These are phyloP conservation scores for Salvia sclarea DNA, from an alignment of 305 asterid species.

Conservation along the genomic window DNA sequence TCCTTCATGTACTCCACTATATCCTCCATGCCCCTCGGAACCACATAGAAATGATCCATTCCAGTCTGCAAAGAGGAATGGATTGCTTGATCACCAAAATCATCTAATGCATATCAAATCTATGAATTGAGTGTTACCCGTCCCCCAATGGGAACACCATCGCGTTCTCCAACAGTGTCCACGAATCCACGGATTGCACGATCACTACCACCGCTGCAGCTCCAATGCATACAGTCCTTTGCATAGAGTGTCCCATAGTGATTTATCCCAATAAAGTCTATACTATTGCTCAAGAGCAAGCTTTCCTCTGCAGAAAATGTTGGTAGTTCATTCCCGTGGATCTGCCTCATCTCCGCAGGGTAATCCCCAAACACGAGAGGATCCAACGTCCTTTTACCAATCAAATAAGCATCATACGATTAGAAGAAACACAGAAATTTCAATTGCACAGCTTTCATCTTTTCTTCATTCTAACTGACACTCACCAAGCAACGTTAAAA, in stretches of 20 bases:
- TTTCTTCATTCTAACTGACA: not conserved
- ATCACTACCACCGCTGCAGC: slow-evolving; percentile 55
- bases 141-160: slow-evolving; percentile 71
- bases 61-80: slow-evolving; percentile 64
- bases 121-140: slow-evolving; percentile 40
- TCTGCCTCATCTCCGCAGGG: slow-evolving; percentile 68
- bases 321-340: slow-evolving; percentile 55
- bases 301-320: slow-evolving; percentile 59
- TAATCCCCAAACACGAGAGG: slow-evolving; percentile 75
- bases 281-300: slow-evolving; percentile 48
- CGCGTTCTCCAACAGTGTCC: slow-evolving; percentile 37
- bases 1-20: slow-evolving; percentile 53
- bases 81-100: too few species aligned
- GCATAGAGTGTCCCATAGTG: slow-evolving; percentile 75
- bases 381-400: slow-evolving; percentile 57
- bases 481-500: slow-evolving; percentile 77
- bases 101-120: too few species aligned
- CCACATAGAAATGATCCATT: slow-evolving; percentile 49
- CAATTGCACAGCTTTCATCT: not conserved
- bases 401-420: not conserved
- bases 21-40: slow-evolving; percentile 73
- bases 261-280: slow-evolving; percentile 77
- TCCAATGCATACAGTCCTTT: slow-evolving; percentile 66
- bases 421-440: not conserved
- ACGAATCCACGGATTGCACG: slow-evolving; percentile 65